Evolutionary conservation across 2,329 filamentous ascomycete genomes (phyloP).

Genomic region (Beauveria medogensis): DNA sequence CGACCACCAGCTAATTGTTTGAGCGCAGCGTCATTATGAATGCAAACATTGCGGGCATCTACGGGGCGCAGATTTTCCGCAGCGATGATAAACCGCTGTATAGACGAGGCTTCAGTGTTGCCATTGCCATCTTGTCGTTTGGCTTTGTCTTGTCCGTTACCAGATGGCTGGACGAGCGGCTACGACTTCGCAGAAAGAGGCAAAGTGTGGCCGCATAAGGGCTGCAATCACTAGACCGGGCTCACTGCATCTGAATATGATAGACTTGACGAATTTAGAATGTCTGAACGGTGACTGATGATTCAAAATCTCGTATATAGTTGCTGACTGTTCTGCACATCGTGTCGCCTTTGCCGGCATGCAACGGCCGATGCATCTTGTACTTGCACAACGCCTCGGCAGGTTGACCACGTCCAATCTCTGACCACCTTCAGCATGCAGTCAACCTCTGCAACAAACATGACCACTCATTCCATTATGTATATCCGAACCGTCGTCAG

Average conservation of each 20-base stretch:
- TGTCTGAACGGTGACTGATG: too few relatives aligned
- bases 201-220: background rate
- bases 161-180: slow-evolving; percentile 35
- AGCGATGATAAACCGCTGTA: slow-evolving; percentile 43
- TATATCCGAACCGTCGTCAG: background rate
- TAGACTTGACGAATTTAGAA: too few relatives aligned
- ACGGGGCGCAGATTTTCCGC: slow-evolving; percentile 53
- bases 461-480: background rate
- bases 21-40: slow-evolving; percentile 46
- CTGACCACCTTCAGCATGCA: background rate
- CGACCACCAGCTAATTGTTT: background rate
- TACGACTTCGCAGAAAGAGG: background rate
- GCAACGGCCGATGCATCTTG: too few relatives aligned
- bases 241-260: too few relatives aligned
- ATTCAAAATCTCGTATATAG: too few relatives aligned
- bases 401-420: background rate
- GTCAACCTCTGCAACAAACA: background rate
- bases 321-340: too few relatives aligned
- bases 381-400: background rate
- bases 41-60: slow-evolving; percentile 53
- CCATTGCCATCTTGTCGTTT: slow-evolving; percentile 35
- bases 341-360: too few relatives aligned
- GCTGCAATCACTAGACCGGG: background rate
- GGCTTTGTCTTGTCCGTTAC: slow-evolving; percentile 32
- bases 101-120: slow-evolving; percentile 40